Conservation (phyloP, 1,139 yeast genomes). For the Saccharomyces hybrid region DNA sequence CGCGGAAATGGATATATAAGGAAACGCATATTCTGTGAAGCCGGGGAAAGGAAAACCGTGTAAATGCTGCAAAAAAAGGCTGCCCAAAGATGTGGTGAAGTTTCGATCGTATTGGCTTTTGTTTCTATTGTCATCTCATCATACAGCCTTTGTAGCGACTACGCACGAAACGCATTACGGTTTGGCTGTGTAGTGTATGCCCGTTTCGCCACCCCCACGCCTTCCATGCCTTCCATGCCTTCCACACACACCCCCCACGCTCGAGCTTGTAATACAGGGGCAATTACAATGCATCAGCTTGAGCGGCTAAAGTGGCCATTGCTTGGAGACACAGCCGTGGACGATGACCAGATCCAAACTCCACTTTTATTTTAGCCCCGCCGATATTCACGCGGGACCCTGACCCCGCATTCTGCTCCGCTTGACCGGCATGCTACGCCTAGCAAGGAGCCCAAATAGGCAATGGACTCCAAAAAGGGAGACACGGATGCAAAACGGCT, state of each 20-base stretch:
- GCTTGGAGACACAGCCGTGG: neutral
- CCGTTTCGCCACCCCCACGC: no score
- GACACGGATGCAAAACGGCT: neutral
- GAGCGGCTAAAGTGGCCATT: neutral
- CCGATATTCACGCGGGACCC: constrained; percentile 1
- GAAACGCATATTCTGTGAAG: neutral
- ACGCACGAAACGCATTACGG: no score
- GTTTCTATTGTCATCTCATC: neutral
- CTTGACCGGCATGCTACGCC: neutral
- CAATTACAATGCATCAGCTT: neutral
- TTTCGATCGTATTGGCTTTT: neutral
- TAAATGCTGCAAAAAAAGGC: neutral
- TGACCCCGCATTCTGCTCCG: neutral
- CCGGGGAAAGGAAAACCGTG: neutral
- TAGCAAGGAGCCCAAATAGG: neutral
- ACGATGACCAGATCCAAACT: neutral
- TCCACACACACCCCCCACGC: no score
- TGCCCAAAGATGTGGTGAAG: neutral
- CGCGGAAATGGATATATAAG: neutral
- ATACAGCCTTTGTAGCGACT: neutral
- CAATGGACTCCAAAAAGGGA: neutral
- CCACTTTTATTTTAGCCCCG: neutral
- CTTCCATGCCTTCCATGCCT: no score
- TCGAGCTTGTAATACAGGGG: no score
- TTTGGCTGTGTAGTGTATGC: no score